phyloP scores from a whole-genome alignment of 768 basidiomycete genomes.

The Tricholomella constricta region DNA sequence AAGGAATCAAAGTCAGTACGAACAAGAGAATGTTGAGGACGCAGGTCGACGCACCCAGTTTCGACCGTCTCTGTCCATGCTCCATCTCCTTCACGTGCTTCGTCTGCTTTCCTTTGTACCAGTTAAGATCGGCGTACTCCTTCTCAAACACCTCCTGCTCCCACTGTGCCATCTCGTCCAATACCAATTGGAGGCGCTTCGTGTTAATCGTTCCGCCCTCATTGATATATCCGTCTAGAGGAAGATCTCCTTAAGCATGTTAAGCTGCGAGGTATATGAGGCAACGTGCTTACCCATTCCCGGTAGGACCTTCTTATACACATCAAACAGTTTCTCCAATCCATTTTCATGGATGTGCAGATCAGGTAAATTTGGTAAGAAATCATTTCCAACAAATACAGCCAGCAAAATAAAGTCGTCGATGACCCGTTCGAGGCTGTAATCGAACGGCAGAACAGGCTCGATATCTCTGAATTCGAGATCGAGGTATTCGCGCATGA shows the following conservation, averaged over 20 bases:
- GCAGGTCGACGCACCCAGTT: constrained; percentile 55
- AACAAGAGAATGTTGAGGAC: background rate
- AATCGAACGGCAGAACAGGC: constrained; percentile 70
- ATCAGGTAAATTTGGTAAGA: constrained; percentile 94
- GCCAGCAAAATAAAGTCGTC: constrained; percentile 98
- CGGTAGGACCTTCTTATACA: constrained; percentile 92
- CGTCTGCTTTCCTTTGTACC: constrained; percentile 92
- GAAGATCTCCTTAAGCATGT: background rate
- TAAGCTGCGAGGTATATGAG: background rate
- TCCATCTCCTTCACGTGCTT: constrained; percentile 72
- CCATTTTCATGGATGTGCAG: constrained; percentile 98
- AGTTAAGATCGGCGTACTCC: constrained; percentile 86
- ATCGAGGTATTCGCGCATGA: constrained; percentile 97
- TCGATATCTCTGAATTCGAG: constrained; percentile 86
- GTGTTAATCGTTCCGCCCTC: constrained; percentile 84
- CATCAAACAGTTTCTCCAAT: constrained; percentile 87
- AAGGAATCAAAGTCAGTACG: background rate
- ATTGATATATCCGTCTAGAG: constrained; percentile 87
- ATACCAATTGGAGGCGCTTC: constrained; percentile 77
- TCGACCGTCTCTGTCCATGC: constrained; percentile 53
- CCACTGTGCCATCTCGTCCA: constrained; percentile 87
- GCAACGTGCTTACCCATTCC: constrained; percentile 51
- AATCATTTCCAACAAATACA: constrained; percentile 98
- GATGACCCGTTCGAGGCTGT: constrained; percentile 91
- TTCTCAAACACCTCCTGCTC: constrained; percentile 91